Percentiles rank a stretch among this genome's conserved stretches.
Evolutionary conservation across 257 asterid species (phyloP).

Genomic region (Misopates orontium): DNA sequence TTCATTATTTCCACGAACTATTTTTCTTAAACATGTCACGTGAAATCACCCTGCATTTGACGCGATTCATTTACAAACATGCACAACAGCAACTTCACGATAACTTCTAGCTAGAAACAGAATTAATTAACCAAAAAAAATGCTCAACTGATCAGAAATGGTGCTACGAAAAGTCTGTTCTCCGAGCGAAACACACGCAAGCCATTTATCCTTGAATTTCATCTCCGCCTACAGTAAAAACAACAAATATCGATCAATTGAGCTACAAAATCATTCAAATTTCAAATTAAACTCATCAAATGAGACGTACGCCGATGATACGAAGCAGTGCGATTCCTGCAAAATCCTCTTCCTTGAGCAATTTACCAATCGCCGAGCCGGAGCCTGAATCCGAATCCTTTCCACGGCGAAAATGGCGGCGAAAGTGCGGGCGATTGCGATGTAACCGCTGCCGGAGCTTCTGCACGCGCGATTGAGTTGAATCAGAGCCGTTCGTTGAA

Average conservation of each 20-base stretch:
- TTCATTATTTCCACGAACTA: not conserved
- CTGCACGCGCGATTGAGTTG: conserved; percentile 43
- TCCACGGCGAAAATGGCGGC: conserved; percentile 38
- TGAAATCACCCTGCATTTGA: not conserved
- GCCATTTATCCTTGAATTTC: conserved; percentile 94
- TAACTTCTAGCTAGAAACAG: not conserved
- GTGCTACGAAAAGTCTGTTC: conserved; percentile 87
- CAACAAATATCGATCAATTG: conserved; percentile 12
- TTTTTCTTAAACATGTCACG: not conserved
- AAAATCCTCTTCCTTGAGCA: conserved; percentile 67
- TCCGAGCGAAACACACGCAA: conserved; percentile 86
- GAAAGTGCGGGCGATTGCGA: conserved; percentile 50
- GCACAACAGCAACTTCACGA: not conserved
- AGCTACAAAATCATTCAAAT: not conserved
- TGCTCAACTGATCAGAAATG: conserved; percentile 72
- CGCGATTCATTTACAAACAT: not conserved
- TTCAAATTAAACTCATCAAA: not conserved
- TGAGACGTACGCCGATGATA: conserved; percentile 49
- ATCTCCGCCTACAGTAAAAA: conserved; percentile 75
- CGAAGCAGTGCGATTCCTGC: conserved; percentile 89
- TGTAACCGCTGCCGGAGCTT: conserved; percentile 61
- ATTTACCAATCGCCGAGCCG: conserved; percentile 32
- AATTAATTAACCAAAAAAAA: conserved; percentile 2
- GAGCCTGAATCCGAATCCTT: conserved; percentile 27
- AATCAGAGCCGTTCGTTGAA: conserved; percentile 39